Percentiles rank a stretch among this genome's conserved stretches.
These are phyloP conservation scores for Ensete glaucum DNA, from an alignment of 176 grass and related monocot genomes.

Conservation along the genomic window DNA sequence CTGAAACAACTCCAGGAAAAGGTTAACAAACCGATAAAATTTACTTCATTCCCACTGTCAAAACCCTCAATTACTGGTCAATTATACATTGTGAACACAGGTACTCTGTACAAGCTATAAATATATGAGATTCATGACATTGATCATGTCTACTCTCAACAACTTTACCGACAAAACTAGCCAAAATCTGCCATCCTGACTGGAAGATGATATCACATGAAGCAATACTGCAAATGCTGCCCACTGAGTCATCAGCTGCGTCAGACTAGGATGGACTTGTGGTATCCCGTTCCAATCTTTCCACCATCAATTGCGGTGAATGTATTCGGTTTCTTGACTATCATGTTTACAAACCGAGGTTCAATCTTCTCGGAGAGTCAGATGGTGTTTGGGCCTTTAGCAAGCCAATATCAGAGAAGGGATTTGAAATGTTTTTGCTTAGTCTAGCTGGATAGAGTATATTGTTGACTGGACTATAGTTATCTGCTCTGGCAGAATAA, in stretches of 20 bases:
- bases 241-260: neutral
- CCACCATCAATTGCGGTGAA: neutral
- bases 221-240: neutral
- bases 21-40: neutral
- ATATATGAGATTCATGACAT: neutral
- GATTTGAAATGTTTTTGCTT: constrained; percentile 34
- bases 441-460: constrained; percentile 41
- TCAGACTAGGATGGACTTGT: neutral
- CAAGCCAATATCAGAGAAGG: constrained; percentile 33
- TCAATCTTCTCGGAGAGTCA: constrained; percentile 60
- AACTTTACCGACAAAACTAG: neutral
- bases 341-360: neutral
- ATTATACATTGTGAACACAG: neutral
- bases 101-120: neutral
- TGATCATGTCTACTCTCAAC: no score
- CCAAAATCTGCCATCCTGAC: neutral
- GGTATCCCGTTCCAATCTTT: neutral
- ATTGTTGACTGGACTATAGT: constrained; percentile 69
- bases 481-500: constrained; percentile 65
- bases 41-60: neutral
- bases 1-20: no score
- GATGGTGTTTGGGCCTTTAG: constrained; percentile 32
- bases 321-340: neutral
- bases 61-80: neutral
- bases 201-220: neutral